Conservation (phyloP, 2,329 filamentous ascomycete genomes). For the Talaromyces sp. region DNA sequence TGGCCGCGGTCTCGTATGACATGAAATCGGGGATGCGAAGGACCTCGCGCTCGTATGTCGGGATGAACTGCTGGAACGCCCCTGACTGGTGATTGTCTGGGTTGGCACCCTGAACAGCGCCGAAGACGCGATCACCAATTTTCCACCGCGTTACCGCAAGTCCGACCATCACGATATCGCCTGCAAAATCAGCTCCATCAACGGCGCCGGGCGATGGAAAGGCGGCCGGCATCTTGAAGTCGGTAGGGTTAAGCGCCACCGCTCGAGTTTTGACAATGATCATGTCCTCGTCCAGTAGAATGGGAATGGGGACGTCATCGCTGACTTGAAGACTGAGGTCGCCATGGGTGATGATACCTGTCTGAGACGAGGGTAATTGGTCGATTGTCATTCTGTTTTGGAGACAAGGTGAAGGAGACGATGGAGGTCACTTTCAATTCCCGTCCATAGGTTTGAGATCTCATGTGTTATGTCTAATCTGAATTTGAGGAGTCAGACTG, state of each 20-base stretch:
- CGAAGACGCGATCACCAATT: not conserved
- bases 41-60: not conserved
- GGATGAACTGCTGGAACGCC: not conserved
- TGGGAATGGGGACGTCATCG: too few relatives aligned
- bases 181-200: conserved; percentile 20
- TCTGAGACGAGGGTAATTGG: too few relatives aligned
- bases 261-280: conserved; percentile 21
- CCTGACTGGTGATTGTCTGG: not conserved
- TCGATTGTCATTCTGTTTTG: too few relatives aligned
- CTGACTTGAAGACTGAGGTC: too few relatives aligned
- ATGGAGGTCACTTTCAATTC: too few relatives aligned
- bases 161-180: not conserved
- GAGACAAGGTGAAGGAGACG: too few relatives aligned
- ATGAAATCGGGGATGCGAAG: not conserved
- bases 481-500: too few relatives aligned
- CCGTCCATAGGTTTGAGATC: too few relatives aligned
- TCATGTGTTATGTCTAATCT: too few relatives aligned
- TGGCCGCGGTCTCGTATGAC: not conserved
- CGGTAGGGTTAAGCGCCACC: conserved; percentile 32
- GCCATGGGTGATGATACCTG: too few relatives aligned
- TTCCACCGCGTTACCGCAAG: not conserved
- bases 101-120: not conserved
- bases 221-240: conserved; percentile 23
- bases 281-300: too few relatives aligned
- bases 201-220: conserved; percentile 21